Percentiles rank a stretch among this genome's conserved stretches.
Evolutionary conservation across 1,139 yeast genomes (phyloP).

Genomic region (Pichia sp.): DNA sequence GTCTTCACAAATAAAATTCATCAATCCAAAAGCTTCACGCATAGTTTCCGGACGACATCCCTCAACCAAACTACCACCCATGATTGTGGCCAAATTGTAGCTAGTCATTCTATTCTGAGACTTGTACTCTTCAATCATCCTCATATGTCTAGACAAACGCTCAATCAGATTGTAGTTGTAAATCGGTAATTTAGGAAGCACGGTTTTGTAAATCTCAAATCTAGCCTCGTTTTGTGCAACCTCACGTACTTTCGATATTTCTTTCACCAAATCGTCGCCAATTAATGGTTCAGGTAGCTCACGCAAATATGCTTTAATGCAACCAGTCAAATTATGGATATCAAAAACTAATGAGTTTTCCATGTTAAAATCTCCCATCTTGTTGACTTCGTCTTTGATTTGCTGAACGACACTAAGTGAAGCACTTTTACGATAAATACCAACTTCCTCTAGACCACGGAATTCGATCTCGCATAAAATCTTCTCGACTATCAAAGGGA

Average conservation of each 20-base stretch:
- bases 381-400: slow-evolving; percentile 70
- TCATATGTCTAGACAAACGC: slow-evolving; percentile 65
- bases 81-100: slow-evolving; percentile 54
- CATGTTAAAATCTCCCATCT: slow-evolving; percentile 60
- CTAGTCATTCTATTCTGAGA: slow-evolving; percentile 51
- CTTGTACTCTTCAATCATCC: slow-evolving; percentile 40
- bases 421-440: slow-evolving; percentile 88
- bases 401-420: slow-evolving; percentile 74
- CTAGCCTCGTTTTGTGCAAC: slow-evolving; percentile 32
- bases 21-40: slow-evolving; percentile 50
- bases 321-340: slow-evolving; percentile 84
- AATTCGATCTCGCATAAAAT: slow-evolving; percentile 71
- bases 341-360: slow-evolving; percentile 71
- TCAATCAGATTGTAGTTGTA: slow-evolving; percentile 66
- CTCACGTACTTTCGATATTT: slow-evolving; percentile 42
- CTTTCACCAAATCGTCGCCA: slow-evolving; percentile 53
- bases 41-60: slow-evolving; percentile 50
- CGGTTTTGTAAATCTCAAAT: slow-evolving; percentile 39
- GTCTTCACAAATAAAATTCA: slow-evolving; percentile 51
- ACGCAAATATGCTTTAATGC: slow-evolving; percentile 78
- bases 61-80: slow-evolving; percentile 58
- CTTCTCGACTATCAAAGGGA: slow-evolving; percentile 64
- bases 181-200: slow-evolving; percentile 53
- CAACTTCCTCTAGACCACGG: slow-evolving; percentile 85
- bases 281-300: slow-evolving; percentile 87